phyloP scores from a whole-genome alignment of 345 rosid genomes.

The Citrus reticulata region DNA sequence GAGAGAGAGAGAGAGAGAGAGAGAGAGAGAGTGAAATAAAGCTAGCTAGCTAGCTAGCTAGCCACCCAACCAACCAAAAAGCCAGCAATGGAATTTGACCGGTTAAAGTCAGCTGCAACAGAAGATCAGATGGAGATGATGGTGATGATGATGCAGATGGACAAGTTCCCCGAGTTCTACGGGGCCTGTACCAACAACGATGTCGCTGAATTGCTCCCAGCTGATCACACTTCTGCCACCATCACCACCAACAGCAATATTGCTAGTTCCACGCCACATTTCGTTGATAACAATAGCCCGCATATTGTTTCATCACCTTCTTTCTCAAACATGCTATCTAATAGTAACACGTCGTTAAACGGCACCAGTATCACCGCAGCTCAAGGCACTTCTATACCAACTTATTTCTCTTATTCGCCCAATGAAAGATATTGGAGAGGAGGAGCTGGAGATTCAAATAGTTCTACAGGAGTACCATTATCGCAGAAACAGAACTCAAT shows the following conservation, averaged over 20 bases:
- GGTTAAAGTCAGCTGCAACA: constrained; percentile 27
- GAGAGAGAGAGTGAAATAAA: neutral
- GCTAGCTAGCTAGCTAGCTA: no score
- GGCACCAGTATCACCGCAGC: constrained; percentile 1
- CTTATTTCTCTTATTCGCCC: neutral
- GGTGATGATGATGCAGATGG: constrained; percentile 36
- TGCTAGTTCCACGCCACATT: constrained; percentile 13
- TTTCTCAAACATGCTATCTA: constrained; percentile 9
- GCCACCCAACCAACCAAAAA: no score
- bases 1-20: no score
- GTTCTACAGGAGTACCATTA: constrained; percentile 8
- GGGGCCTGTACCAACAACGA: constrained; percentile 7
- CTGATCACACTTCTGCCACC: constrained; percentile 16
- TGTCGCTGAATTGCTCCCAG: constrained; percentile 9
- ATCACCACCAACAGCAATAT: neutral
- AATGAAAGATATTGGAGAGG: constrained; percentile 19
- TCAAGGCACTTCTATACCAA: constrained; percentile 11
- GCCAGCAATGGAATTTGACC: constrained; percentile 40
- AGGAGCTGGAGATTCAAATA: constrained; percentile 14
- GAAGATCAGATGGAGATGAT: constrained; percentile 40
- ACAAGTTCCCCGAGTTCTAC: constrained; percentile 32
- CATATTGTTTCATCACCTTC: neutral
- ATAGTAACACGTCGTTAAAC: constrained; percentile 12
- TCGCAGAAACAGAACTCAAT: constrained; percentile 38
- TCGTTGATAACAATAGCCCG: constrained; percentile 18